Conservation (phyloP, 345 rosid genomes). For the Eucalyptus fibrosa region DNA sequence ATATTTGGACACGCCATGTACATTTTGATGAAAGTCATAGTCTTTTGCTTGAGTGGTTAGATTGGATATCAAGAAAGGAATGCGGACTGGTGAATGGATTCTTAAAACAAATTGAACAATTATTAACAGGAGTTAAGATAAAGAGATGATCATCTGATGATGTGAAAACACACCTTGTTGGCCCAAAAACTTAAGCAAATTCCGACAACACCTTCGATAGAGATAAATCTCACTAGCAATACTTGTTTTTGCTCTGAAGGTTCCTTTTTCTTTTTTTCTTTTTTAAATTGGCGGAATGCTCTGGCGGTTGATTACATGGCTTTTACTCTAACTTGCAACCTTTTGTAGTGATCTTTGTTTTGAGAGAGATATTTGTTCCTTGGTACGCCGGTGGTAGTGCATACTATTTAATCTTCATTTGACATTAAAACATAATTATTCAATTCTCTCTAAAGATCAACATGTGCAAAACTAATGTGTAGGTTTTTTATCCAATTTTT, state of each 20-base stretch:
- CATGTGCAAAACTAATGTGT: background rate
- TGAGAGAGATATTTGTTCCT: background rate
- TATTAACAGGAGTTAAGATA: background rate
- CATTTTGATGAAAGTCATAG: background rate
- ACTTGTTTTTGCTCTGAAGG: background rate
- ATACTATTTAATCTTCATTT: background rate
- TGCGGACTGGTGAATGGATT: background rate
- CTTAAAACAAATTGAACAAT: background rate
- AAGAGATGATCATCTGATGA: background rate
- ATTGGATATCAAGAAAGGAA: background rate
- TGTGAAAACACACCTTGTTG: background rate
- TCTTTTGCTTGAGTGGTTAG: background rate
- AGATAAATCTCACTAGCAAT: background rate
- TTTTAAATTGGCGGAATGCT: too few species aligned
- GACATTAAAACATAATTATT: background rate
- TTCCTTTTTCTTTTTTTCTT: rapidly evolving
- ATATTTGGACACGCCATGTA: background rate
- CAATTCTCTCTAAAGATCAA: background rate
- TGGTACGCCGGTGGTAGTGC: background rate
- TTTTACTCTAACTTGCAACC: background rate
- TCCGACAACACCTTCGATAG: background rate
- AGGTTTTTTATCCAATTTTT: background rate
- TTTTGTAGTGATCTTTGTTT: background rate
- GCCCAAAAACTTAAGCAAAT: background rate
- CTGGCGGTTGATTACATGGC: background rate